phyloP scores from a whole-genome alignment of 805 yeast species.

The Metschnikowia rubicola region DNA sequence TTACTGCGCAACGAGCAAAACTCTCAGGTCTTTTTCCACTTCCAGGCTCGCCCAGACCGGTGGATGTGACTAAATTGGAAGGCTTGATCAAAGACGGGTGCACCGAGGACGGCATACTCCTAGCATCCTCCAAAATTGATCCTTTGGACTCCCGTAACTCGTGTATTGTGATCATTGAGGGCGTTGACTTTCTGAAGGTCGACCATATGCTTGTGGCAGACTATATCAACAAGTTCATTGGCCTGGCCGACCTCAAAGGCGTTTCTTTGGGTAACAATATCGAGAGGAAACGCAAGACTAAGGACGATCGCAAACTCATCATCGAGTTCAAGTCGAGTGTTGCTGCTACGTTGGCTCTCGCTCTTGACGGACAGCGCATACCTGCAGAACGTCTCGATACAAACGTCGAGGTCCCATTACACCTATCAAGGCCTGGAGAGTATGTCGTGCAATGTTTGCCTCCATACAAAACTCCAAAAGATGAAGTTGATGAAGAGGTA shows the following conservation, averaged over 20 bases:
- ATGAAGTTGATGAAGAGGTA: slow-evolving; percentile 26
- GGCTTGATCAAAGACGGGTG: slow-evolving; percentile 36
- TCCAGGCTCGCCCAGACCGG: slow-evolving; percentile 48
- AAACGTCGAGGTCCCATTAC: slow-evolving; percentile 4
- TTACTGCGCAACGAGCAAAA: slow-evolving; percentile 74
- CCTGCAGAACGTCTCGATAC: slow-evolving; percentile 24
- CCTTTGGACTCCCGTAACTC: slow-evolving; percentile 37
- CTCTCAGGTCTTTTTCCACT: slow-evolving; percentile 73
- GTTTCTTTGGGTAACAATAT: slow-evolving; percentile 33
- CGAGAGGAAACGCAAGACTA: slow-evolving; percentile 32
- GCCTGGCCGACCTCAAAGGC: slow-evolving; percentile 39
- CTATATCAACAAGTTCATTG: slow-evolving; percentile 43
- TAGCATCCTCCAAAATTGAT: slow-evolving; percentile 34
- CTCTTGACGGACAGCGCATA: slow-evolving; percentile 36
- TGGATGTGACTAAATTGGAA: slow-evolving; percentile 39
- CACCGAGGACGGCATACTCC: slow-evolving; percentile 27
- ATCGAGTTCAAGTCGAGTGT: slow-evolving; percentile 49
- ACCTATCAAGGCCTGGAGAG: slow-evolving; percentile 32
- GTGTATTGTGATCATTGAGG: slow-evolving; percentile 28
- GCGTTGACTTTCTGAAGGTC: slow-evolving; percentile 30
- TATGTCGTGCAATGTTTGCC: slow-evolving; percentile 30
- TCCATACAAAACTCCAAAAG: slow-evolving; percentile 15
- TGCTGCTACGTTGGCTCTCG: slow-evolving; percentile 53
- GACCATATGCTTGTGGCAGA: slow-evolving; percentile 41
- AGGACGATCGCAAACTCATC: slow-evolving; percentile 38